phyloP scores from a whole-genome alignment of 768 basidiomycete genomes.

The Mycena galopus region DNA sequence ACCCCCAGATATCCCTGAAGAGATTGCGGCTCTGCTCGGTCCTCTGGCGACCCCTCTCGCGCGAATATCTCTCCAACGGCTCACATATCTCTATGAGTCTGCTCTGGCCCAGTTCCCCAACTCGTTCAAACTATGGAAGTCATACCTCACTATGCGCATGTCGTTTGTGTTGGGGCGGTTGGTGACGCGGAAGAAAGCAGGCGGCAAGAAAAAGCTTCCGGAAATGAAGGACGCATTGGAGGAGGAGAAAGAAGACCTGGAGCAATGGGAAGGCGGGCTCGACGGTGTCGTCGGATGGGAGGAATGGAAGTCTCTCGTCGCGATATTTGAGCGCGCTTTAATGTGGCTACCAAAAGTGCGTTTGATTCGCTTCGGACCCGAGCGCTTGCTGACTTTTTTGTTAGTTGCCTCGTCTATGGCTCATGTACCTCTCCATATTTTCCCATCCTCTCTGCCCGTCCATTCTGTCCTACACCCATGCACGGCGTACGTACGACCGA shows the following conservation, averaged over 20 bases:
- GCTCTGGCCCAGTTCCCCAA: conserved; percentile 89
- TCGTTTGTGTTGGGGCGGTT: conserved; percentile 87
- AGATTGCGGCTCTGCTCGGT: conserved; percentile 75
- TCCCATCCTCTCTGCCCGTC: conserved; percentile 92
- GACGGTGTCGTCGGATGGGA: conserved; percentile 95
- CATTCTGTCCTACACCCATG: conserved; percentile 87
- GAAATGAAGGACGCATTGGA: conserved; percentile 92
- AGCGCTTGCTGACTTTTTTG: conserved; percentile 21
- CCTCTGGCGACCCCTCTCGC: conserved; percentile 81
- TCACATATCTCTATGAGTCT: conserved; percentile 94
- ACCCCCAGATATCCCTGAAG: conserved; percentile 59
- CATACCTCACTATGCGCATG: conserved; percentile 88
- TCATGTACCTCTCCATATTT: conserved; percentile 92
- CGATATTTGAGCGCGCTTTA: conserved; percentile 91
- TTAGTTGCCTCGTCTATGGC: conserved; percentile 94
- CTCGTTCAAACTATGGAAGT: conserved; percentile 96
- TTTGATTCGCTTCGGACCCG: conserved; percentile 25
- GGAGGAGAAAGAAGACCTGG: conserved; percentile 83
- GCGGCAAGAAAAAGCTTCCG: conserved; percentile 92
- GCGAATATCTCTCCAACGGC: conserved; percentile 82
- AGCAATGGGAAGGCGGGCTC: conserved; percentile 89
- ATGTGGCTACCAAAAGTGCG: conserved; percentile 94
- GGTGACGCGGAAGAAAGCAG: conserved; percentile 78
- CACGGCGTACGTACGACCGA: conserved; percentile 93
- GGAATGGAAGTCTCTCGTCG: conserved; percentile 93